These are phyloP conservation scores for Strobilomyces dryophilus DNA, from an alignment of 768 basidiomycete species.

Conservation along the genomic window DNA sequence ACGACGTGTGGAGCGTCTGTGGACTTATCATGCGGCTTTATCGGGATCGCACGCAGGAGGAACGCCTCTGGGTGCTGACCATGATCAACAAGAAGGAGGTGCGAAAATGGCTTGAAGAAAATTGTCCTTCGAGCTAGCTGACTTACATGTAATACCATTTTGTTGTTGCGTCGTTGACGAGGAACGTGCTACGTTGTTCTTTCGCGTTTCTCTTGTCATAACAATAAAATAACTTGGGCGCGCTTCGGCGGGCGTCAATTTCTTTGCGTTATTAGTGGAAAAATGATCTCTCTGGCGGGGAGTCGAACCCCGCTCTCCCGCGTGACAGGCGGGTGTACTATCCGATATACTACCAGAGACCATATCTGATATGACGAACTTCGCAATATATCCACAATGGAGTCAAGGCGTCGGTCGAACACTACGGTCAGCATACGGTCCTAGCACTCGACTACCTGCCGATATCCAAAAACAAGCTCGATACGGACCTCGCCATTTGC, in stretches of 20 bases:
- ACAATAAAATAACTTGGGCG: no score
- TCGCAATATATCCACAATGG: background rate
- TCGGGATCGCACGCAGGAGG: slow-evolving; percentile 43
- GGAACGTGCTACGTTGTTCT: background rate
- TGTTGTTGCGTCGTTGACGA: background rate
- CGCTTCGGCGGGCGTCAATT: no score
- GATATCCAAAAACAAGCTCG: no score
- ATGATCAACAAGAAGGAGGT: slow-evolving; percentile 77
- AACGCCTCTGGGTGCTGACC: slow-evolving; percentile 45
- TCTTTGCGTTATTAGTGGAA: background rate
- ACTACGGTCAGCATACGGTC: no score
- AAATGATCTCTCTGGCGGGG: slow-evolving; percentile 39
- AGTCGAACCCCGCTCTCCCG: slow-evolving; percentile 44
- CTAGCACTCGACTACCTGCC: no score
- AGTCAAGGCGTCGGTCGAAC: no score
- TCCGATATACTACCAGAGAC: slow-evolving; percentile 49
- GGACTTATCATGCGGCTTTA: slow-evolving; percentile 86
- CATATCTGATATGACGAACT: background rate
- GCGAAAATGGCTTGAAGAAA: slow-evolving; percentile 75
- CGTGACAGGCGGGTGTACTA: slow-evolving; percentile 51
- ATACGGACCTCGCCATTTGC: no score
- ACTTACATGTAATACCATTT: background rate
- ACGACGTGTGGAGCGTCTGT: slow-evolving; percentile 82
- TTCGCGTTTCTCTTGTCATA: no score
- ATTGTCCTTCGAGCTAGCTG: slow-evolving; percentile 12